Base-by-base conservation (phyloP, 164 flowering plant species). In the Warburgia ugandensis region DNA sequence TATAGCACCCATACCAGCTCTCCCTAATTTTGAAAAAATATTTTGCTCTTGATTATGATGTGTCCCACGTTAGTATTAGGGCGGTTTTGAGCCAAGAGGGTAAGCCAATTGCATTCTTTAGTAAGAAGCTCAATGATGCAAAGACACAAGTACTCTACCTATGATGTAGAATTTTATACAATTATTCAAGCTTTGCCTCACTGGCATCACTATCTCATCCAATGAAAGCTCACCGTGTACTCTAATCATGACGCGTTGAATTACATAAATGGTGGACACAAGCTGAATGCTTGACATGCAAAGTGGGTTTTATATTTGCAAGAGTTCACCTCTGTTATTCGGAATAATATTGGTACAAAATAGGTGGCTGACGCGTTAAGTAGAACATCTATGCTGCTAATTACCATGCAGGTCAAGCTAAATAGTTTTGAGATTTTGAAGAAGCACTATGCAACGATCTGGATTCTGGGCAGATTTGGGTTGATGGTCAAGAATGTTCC, bases 91-190 rank as follows among this genome's bases (percentile, higher is more conserved):
- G 44, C 20, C 44, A 40, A 40, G 44, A 40, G 6, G n/a, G n/a
- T n/a, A n/a, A n/a, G n/a, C n/a, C n/a, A n/a, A n/a, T n/a, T n/a
- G n/a, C n/a, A n/a, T n/a, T 16, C 20, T 40, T 19, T 10, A 33
- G 28, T 28, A 19, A 27, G 33, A 29, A 27, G 33, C 21, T 48
- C n/a, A 33, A 11, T 21, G 52, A 25, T 7, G 52, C 40, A n/a
- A 48, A 33, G 8, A 20, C 21, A n/a, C 21, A n/a, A 5, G 17
- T 48, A 33, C 14, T 48, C 52, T 2, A 48, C 52, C 3, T 32
- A 48, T 48, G 52, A 33, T 16, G 7, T 48, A 2, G 38, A 48
- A 10, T 25, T 51, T 8, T 50, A 36, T 21, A 33, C 33, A 11
- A 23, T 37, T n/a, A n/a, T n/a, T n/a, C n/a, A n/a, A n/a, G n/a